Conservation (phyloP, 208 protist species). For the Leishmania tarentolae region DNA sequence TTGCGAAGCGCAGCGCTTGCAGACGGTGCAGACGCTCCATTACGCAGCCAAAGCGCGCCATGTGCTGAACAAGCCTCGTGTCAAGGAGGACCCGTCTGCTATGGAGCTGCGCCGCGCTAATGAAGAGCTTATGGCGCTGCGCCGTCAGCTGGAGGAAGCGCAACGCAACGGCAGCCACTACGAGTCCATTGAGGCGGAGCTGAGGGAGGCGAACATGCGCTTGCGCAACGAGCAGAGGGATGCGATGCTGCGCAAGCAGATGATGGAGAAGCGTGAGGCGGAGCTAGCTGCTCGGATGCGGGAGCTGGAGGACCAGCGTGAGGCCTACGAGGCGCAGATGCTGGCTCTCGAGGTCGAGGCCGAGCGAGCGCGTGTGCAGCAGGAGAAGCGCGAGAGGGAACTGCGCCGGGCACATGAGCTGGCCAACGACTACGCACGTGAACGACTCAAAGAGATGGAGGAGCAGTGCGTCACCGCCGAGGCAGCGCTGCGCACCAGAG, state of each 20-base stretch:
- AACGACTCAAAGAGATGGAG: slow-evolving; percentile 56
- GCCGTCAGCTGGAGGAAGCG: slow-evolving; percentile 54
- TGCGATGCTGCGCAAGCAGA: slow-evolving; percentile 37
- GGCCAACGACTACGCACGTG: slow-evolving; percentile 36
- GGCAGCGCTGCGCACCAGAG: slow-evolving; percentile 47
- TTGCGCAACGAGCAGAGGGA: slow-evolving; percentile 60
- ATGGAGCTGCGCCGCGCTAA: slow-evolving; percentile 69
- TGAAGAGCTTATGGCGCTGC: slow-evolving; percentile 61
- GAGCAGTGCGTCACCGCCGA: slow-evolving; percentile 47
- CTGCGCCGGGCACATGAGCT: slow-evolving; percentile 40
- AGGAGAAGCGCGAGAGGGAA: slow-evolving; percentile 52
- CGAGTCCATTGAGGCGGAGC: slow-evolving; percentile 51
- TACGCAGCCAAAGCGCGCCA: slow-evolving; percentile 82
- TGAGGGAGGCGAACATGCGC: slow-evolving; percentile 45
- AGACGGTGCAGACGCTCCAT: slow-evolving; percentile 85
- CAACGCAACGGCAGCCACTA: slow-evolving; percentile 38
- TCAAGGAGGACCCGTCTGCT: slow-evolving; percentile 82
- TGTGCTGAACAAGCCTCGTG: slow-evolving; percentile 75
- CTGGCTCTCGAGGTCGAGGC: slow-evolving; percentile 61
- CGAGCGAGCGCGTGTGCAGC: slow-evolving; percentile 44
- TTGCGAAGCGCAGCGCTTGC: slow-evolving; percentile 45
- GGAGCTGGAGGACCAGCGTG: slow-evolving; percentile 63
- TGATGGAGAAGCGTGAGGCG: slow-evolving; percentile 63
- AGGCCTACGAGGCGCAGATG: slow-evolving; percentile 69
- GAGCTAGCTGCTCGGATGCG: slow-evolving; percentile 50